Evolutionary conservation across 1,284 basidiomycete species (phyloP).

Genomic region (Ustilago nuda): DNA sequence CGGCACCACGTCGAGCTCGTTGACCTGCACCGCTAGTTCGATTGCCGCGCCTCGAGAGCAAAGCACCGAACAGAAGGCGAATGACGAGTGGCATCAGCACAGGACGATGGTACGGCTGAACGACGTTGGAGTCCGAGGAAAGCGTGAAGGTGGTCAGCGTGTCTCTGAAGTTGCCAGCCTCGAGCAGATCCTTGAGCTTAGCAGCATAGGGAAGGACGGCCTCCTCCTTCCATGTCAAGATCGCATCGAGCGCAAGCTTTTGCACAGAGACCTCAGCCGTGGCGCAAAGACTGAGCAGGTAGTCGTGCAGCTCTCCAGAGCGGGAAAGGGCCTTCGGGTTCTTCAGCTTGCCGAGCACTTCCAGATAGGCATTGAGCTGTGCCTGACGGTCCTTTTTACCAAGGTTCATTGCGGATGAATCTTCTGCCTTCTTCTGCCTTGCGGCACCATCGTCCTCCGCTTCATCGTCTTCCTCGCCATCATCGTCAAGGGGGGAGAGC

Average conservation of each 20-base stretch:
- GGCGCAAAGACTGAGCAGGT: slow-evolving; percentile 83
- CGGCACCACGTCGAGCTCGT: slow-evolving; percentile 76
- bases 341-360: slow-evolving; percentile 86
- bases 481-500: slow-evolving; percentile 43
- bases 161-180: slow-evolving; percentile 89
- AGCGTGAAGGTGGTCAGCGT: slow-evolving; percentile 78
- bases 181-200: slow-evolving; percentile 79
- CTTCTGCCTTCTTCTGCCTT: slow-evolving; percentile 17
- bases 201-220: slow-evolving; percentile 78
- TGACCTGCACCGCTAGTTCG: slow-evolving; percentile 75
- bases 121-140: slow-evolving; percentile 69
- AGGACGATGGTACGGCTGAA: slow-evolving; percentile 76
- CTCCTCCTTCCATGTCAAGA: slow-evolving; percentile 85
- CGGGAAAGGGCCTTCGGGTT: slow-evolving; percentile 88
- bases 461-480: slow-evolving; percentile 39
- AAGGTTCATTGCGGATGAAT: slow-evolving; percentile 33
- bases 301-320: slow-evolving; percentile 76
- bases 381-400: slow-evolving; percentile 50
- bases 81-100: slow-evolving; percentile 82
- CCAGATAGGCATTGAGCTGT: slow-evolving; percentile 74
- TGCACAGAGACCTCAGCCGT: slow-evolving; percentile 87
- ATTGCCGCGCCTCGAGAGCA: slow-evolving; percentile 84
- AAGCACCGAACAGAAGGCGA: slow-evolving; percentile 86
- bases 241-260: slow-evolving; percentile 80
- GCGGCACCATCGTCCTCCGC: slow-evolving; percentile 12